Evolutionary conservation across 2,329 filamentous ascomycete genomes (phyloP).

Genomic region (Coniochaeta sp.): DNA sequence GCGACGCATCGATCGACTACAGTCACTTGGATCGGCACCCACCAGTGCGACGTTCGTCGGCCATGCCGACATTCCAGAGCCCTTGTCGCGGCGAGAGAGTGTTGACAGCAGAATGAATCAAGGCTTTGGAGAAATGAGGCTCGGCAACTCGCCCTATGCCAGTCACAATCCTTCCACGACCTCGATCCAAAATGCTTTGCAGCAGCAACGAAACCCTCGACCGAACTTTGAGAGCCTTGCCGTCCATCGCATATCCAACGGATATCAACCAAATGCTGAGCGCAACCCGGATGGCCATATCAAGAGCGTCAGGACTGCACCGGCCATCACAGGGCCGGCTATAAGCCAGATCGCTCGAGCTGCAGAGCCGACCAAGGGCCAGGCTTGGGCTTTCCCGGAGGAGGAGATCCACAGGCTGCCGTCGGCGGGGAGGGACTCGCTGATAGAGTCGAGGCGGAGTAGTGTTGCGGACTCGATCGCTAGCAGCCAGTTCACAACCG

Average conservation of each 20-base stretch:
- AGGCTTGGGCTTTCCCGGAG: constrained; percentile 78
- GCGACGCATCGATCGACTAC: constrained; percentile 34
- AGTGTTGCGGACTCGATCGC: constrained; percentile 71
- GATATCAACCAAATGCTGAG: constrained; percentile 53
- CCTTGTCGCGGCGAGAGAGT: constrained; percentile 63
- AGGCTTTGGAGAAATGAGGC: constrained; percentile 60
- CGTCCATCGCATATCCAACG: constrained; percentile 55
- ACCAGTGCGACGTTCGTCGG: constrained; percentile 23
- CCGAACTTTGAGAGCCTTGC: constrained; percentile 42
- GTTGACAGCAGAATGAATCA: constrained; percentile 74
- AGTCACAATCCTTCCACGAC: constrained; percentile 71
- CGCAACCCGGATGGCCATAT: constrained; percentile 43
- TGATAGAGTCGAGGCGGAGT: constrained; percentile 62
- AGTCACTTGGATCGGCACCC: constrained; percentile 31
- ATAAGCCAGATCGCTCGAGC: constrained; percentile 60
- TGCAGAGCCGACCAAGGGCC: constrained; percentile 72
- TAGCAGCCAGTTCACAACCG: constrained; percentile 70
- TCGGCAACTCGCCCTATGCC: constrained; percentile 65
- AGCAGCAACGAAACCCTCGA: constrained; percentile 57
- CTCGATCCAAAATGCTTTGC: constrained; percentile 64
- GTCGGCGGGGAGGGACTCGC: constrained; percentile 35
- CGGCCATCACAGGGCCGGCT: constrained; percentile 66
- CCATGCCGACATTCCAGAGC: constrained; percentile 25
- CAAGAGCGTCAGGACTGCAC: constrained; percentile 57
- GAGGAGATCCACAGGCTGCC: constrained; percentile 51